Percentiles rank a stretch among this genome's conserved stretches.
phyloP scores from a whole-genome alignment of 768 basidiomycete species.

The Suillus subluteus region DNA sequence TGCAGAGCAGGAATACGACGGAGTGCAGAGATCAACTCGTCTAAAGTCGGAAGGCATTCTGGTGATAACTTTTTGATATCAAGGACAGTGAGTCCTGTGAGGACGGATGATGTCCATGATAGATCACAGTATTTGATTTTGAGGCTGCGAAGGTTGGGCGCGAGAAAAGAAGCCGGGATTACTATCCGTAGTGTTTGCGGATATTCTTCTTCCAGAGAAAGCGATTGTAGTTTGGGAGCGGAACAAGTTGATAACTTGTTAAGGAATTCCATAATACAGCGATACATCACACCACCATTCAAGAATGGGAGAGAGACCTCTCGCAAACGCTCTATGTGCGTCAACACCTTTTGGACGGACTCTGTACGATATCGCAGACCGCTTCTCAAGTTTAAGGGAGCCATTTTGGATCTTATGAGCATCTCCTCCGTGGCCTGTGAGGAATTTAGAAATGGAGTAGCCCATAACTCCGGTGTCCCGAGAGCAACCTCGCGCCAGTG shows the following conservation, averaged over 20 bases:
- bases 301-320: constrained; percentile 33
- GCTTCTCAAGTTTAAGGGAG: constrained; percentile 26
- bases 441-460: constrained; percentile 35
- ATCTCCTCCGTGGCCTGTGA: constrained; percentile 45
- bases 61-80: constrained; percentile 34
- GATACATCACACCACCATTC: constrained; percentile 26
- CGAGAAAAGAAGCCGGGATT: constrained; percentile 17
- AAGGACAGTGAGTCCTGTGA: constrained; percentile 41
- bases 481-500: constrained; percentile 47
- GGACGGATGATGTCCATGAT: constrained; percentile 39
- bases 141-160: constrained; percentile 39
- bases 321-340: constrained; percentile 38
- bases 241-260: constrained; percentile 20
- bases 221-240: constrained; percentile 38
- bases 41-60: constrained; percentile 32
- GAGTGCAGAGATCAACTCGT: constrained; percentile 38
- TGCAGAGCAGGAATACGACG: constrained; percentile 37
- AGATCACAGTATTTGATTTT: constrained; percentile 40
- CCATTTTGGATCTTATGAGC: constrained; percentile 48
- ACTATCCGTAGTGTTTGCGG: not conserved
- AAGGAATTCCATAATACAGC: constrained; percentile 31
- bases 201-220: constrained; percentile 28
- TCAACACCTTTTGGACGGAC: constrained; percentile 34
- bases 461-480: constrained; percentile 44
- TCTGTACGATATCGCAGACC: constrained; percentile 34